These are phyloP conservation scores for Metarhizium album DNA, from an alignment of 2,329 filamentous ascomycete genomes.

Conservation along the genomic window DNA sequence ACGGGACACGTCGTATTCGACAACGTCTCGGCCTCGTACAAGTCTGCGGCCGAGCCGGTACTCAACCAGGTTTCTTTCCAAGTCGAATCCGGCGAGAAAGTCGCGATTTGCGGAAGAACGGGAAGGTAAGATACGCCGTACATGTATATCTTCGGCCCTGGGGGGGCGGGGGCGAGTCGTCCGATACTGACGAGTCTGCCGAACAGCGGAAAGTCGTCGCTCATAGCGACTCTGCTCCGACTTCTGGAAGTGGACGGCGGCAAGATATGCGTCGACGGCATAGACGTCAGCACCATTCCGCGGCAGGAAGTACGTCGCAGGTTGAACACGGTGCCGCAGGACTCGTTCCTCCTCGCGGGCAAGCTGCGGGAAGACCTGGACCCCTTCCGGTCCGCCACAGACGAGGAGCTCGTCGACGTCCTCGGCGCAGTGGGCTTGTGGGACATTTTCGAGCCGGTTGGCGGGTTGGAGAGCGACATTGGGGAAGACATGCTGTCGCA, in stretches of 20 bases:
- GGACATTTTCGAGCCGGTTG: conserved; percentile 25
- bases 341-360: conserved; percentile 37
- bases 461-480: conserved; percentile 26
- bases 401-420: conserved; percentile 24
- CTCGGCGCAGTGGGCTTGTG: conserved; percentile 34
- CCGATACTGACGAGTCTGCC: neutral
- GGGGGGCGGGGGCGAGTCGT: neutral
- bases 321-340: conserved; percentile 38
- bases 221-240: conserved; percentile 33
- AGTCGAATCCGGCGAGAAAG: conserved; percentile 23
- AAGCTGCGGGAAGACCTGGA: conserved; percentile 39
- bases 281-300: conserved; percentile 21
- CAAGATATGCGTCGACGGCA: conserved; percentile 31
- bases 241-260: conserved; percentile 32
- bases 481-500: conserved; percentile 22
- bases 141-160: neutral
- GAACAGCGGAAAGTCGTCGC: conserved; percentile 17
- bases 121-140: conserved; percentile 14
- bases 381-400: conserved; percentile 28
- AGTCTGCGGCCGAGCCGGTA: conserved; percentile 8
- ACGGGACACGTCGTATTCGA: conserved; percentile 16
- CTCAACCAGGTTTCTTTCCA: conserved; percentile 18
- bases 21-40: conserved; percentile 20
- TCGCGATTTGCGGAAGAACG: conserved; percentile 33
- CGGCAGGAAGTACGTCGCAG: conserved; percentile 13